A percentile compares a stretch with the other conserved stretches of the same genome.
phyloP scores from a whole-genome alignment of 768 basidiomycete genomes.

The Collybia sordida region DNA sequence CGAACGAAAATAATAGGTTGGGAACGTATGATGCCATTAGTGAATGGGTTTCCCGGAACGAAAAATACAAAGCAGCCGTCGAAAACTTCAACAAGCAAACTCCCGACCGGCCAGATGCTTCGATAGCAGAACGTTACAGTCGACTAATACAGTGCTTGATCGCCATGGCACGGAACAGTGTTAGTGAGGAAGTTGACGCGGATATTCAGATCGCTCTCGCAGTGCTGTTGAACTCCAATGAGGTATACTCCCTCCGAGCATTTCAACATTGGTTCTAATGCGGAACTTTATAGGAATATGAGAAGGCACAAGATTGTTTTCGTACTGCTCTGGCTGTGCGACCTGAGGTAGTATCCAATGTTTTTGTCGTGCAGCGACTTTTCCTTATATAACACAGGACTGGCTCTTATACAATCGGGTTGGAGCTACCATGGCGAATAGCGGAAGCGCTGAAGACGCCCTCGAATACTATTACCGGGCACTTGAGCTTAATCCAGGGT shows the following conservation, averaged over 20 bases:
- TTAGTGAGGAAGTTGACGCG: conserved; percentile 71
- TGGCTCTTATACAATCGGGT: conserved; percentile 92
- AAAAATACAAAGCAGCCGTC: conserved; percentile 50
- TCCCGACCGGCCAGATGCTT: conserved; percentile 25
- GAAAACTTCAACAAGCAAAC: conserved; percentile 33
- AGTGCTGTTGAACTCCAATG: conserved; percentile 88
- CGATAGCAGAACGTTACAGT: conserved; percentile 40
- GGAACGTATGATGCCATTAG: conserved; percentile 79
- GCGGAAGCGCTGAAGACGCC: conserved; percentile 76
- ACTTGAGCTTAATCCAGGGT: conserved; percentile 83
- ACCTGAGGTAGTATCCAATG: conserved; percentile 65
- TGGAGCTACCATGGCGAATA: conserved; percentile 93
- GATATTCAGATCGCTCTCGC: conserved; percentile 96
- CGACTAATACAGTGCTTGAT: conserved; percentile 78
- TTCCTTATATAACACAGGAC: conserved; percentile 49
- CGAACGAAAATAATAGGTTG: conserved; percentile 80
- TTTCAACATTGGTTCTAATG: conserved; percentile 4
- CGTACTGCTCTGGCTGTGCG: conserved; percentile 81
- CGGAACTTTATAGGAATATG: conserved; percentile 66
- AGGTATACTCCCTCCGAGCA: conserved; percentile 46
- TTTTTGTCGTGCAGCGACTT: conserved; percentile 6
- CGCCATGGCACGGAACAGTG: conserved; percentile 66
- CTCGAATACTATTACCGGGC: conserved; percentile 85
- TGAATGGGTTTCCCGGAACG: conserved; percentile 77
- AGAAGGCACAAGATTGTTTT: conserved; percentile 94